phyloP scores from a whole-genome alignment of 2,329 filamentous ascomycete genomes.

The Saccharata proteae region DNA sequence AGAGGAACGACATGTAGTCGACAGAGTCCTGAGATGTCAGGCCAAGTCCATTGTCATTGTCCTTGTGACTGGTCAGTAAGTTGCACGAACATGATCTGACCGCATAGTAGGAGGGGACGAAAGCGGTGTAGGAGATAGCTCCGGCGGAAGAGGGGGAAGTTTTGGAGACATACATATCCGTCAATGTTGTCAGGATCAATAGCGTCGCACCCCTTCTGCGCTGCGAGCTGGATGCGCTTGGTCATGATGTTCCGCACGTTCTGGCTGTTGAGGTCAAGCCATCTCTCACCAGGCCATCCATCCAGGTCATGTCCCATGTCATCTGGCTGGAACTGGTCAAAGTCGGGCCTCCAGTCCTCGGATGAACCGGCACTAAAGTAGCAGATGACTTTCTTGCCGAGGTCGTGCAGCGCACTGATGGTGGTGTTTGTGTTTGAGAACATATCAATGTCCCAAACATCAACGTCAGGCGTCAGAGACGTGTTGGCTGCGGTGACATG shows the following conservation, averaged over 20 bases:
- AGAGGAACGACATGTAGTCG: constrained; percentile 49
- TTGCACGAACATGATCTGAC: constrained; percentile 2
- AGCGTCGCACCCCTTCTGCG: constrained; percentile 52
- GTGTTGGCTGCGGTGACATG: constrained; percentile 19
- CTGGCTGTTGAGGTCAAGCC: constrained; percentile 47
- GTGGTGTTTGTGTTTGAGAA: constrained; percentile 39
- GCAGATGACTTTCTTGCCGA: constrained; percentile 54
- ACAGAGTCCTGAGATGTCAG: constrained; percentile 47
- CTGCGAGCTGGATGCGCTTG: constrained; percentile 45
- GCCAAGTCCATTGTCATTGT: constrained; percentile 49
- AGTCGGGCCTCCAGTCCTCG: constrained; percentile 51
- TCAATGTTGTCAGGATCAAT: constrained; percentile 64
- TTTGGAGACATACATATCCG: constrained; percentile 38
- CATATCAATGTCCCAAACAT: constrained; percentile 50
- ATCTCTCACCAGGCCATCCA: constrained; percentile 56
- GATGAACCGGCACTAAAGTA: constrained; percentile 64
- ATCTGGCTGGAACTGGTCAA: constrained; percentile 37
- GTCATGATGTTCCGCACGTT: constrained; percentile 55
- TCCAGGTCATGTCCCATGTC: constrained; percentile 49
- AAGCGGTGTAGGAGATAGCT: too few species aligned
- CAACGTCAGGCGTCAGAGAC: constrained; percentile 36
- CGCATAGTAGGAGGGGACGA: too few species aligned
- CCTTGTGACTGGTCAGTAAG: constrained; percentile 20
- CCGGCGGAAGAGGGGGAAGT: constrained; percentile 1
- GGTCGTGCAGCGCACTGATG: constrained; percentile 36